Percentiles rank a stretch among this genome's conserved stretches.
phyloP scores from a whole-genome alignment of 352 stramenopile genomes.

The Phytophthora kernoviae region DNA sequence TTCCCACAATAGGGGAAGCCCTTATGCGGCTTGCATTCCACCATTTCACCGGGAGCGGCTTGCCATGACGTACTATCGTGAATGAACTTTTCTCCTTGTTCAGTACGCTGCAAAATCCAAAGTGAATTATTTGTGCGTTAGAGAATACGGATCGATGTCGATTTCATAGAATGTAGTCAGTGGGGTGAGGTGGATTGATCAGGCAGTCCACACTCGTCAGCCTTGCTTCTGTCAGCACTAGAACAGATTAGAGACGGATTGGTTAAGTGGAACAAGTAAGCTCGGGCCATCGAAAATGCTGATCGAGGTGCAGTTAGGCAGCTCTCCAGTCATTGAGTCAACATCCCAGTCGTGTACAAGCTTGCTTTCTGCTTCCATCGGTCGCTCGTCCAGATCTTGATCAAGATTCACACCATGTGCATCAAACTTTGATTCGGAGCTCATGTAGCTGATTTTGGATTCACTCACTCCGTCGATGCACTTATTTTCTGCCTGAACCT shows the following conservation, averaged over 20 bases:
- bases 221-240: background rate
- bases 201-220: background rate
- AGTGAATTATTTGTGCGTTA: too few species aligned
- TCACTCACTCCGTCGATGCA: too few species aligned
- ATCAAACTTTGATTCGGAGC: background rate
- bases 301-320: conserved; percentile 37
- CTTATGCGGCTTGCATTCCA: background rate
- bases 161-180: too few species aligned
- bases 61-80: background rate
- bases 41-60: background rate
- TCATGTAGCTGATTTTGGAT: too few species aligned
- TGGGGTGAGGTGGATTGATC: too few species aligned
- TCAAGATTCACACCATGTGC: background rate
- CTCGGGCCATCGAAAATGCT: conserved; percentile 36
- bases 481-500: too few species aligned
- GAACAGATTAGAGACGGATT: conserved; percentile 22
- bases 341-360: conserved; percentile 26
- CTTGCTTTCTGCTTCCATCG: conserved; percentile 33
- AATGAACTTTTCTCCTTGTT: background rate
- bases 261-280: conserved; percentile 32
- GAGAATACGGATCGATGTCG: too few species aligned
- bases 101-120: background rate
- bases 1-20: background rate
- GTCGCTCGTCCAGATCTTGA: conserved; percentile 15
- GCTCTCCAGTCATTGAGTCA: conserved; percentile 10